These are phyloP conservation scores for Arxiozyma heterogenica DNA, from an alignment of 1,139 yeast genomes.

Conservation along the genomic window DNA sequence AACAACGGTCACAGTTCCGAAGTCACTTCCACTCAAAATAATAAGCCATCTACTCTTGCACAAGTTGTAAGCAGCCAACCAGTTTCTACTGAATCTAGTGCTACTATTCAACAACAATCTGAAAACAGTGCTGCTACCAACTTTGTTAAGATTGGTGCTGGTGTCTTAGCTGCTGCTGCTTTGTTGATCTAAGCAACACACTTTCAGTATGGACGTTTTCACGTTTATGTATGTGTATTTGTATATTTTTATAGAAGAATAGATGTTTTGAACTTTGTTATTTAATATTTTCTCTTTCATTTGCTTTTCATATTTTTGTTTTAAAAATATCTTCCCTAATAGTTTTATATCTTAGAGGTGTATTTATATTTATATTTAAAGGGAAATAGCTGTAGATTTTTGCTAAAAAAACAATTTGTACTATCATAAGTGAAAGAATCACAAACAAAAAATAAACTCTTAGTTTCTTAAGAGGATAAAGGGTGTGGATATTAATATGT, in stretches of 20 bases:
- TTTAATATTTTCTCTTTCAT: too few species aligned
- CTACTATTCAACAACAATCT: slow-evolving; percentile 5
- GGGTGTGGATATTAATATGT: neutral
- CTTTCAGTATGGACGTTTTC: neutral
- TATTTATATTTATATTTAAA: too few species aligned
- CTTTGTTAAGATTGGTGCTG: slow-evolving; percentile 4
- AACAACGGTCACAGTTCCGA: neutral
- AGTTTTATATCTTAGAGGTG: too few species aligned
- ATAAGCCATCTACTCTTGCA: slow-evolving; percentile 2
- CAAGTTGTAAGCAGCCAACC: neutral
- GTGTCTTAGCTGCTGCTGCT: slow-evolving; percentile 5
- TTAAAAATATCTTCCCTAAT: too few species aligned
- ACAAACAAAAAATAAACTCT: too few species aligned
- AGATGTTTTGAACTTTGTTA: neutral
- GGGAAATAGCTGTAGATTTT: neutral
- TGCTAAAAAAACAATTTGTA: too few species aligned
- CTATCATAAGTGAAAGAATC: too few species aligned
- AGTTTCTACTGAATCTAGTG: neutral
- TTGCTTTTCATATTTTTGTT: too few species aligned
- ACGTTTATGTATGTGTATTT: neutral
- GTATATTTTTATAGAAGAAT: too few species aligned
- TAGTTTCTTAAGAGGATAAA: too few species aligned
- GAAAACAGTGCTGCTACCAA: slow-evolving; percentile 5
- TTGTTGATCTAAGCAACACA: slow-evolving; percentile 2
- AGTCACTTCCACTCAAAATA: neutral